Evolutionary conservation across 495 filamentous ascomycete species (phyloP).

Genomic region (Xylaria intraflava): DNA sequence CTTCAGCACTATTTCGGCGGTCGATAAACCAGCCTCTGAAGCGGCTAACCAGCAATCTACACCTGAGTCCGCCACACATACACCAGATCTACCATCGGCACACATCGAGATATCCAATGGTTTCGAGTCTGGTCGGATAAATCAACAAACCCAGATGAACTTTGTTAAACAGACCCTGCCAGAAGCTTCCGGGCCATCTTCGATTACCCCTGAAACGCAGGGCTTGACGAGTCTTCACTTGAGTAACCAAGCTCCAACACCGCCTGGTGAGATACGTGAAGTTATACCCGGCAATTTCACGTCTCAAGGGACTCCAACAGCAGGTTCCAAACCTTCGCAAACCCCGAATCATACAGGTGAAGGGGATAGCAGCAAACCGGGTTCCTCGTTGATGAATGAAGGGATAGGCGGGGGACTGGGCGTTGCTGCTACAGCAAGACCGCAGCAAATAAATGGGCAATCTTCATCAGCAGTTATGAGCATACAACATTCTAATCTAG

Average conservation of each 20-base stretch:
- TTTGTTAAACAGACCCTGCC: slow-evolving; percentile 1
- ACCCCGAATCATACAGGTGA: background rate
- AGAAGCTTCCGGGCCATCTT: background rate
- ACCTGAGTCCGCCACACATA: slow-evolving; percentile 3
- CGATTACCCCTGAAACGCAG: background rate
- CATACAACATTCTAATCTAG: background rate
- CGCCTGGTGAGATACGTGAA: slow-evolving; percentile 2
- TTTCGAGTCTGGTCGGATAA: background rate
- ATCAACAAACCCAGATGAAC: background rate
- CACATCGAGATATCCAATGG: background rate
- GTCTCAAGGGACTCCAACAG: background rate
- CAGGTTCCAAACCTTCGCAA: background rate
- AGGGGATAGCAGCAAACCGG: slow-evolving; percentile 6
- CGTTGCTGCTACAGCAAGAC: background rate
- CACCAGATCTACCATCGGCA: background rate
- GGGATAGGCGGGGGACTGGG: background rate
- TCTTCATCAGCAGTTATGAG: background rate
- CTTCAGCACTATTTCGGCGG: background rate
- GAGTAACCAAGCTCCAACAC: background rate
- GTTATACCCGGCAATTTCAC: slow-evolving; percentile 5
- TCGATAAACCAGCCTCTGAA: background rate
- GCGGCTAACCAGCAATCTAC: background rate
- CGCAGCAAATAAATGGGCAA: background rate
- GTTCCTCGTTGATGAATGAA: background rate
- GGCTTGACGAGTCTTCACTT: background rate